Conservation (phyloP, 345 rosid species). For the Carallia pectinifolia region DNA sequence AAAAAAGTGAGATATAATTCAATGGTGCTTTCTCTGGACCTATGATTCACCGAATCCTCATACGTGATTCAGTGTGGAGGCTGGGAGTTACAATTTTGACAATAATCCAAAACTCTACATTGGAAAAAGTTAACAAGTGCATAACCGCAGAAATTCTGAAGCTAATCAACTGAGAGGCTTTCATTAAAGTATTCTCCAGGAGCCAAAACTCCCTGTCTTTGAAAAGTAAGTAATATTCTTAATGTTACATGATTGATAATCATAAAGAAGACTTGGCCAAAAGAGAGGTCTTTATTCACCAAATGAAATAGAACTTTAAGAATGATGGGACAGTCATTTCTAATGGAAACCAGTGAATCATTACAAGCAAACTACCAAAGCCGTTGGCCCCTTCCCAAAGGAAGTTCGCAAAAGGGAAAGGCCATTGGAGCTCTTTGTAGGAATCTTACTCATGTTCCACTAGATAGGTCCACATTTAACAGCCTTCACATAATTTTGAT, state of each 20-base stretch:
- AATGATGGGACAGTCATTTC: background rate
- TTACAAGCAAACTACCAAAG: background rate
- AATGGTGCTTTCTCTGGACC: no score
- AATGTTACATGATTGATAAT: no score
- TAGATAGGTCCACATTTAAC: background rate
- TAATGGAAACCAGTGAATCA: background rate
- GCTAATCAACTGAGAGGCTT: no score
- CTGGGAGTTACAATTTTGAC: no score
- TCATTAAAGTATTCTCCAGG: no score
- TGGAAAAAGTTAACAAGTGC: no score
- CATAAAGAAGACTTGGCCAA: background rate
- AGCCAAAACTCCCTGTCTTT: no score
- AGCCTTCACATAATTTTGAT: background rate
- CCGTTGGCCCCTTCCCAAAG: background rate
- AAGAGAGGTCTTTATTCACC: background rate
- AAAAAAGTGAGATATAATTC: no score
- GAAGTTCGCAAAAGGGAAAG: background rate
- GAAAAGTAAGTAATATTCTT: background rate
- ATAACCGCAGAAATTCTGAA: no score
- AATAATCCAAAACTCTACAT: no score
- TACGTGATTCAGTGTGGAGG: no score
- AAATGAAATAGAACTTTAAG: background rate
- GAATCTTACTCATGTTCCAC: constrained; percentile 1
- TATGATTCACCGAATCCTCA: no score
- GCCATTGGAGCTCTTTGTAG: background rate